These are phyloP conservation scores for Podospora australis DNA, from an alignment of 495 filamentous ascomycete species.

Conservation along the genomic window DNA sequence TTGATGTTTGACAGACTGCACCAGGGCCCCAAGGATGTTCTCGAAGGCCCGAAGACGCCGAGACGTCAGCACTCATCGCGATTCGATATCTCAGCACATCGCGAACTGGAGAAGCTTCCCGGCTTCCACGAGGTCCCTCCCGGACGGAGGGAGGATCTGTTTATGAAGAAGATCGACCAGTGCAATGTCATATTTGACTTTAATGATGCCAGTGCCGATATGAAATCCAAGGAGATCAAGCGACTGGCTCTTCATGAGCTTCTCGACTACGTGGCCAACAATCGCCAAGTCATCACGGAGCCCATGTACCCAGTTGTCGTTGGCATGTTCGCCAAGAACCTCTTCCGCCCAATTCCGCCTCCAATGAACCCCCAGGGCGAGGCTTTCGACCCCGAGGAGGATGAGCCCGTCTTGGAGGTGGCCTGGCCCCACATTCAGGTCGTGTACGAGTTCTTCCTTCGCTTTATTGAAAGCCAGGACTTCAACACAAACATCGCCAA, in stretches of 20 bases:
- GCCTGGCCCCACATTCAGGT: slow-evolving; percentile 99
- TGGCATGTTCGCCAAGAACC: slow-evolving; percentile 98
- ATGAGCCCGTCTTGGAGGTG: slow-evolving; percentile 96
- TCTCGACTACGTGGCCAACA: slow-evolving; percentile 97
- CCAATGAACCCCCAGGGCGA: slow-evolving; percentile 97
- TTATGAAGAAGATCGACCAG: slow-evolving; percentile 99
- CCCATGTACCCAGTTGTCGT: slow-evolving; percentile 98
- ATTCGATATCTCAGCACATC: slow-evolving; percentile 94
- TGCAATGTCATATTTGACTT: slow-evolving; percentile 99
- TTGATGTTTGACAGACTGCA: slow-evolving; percentile 86
- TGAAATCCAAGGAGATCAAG: slow-evolving; percentile 99
- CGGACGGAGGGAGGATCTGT: slow-evolving; percentile 89
- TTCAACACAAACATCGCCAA: slow-evolving; percentile 99
- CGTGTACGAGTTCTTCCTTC: slow-evolving; percentile 97
- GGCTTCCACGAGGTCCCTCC: slow-evolving; percentile 99
- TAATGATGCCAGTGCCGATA: slow-evolving; percentile 95
- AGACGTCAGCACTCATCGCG: slow-evolving; percentile 95
- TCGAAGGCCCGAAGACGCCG: slow-evolving; percentile 90
- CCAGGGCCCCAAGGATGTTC: slow-evolving; percentile 88
- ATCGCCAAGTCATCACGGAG: slow-evolving; percentile 95
- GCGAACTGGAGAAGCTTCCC: slow-evolving; percentile 93
- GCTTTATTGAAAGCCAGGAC: slow-evolving; percentile 99
- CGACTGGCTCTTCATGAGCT: slow-evolving; percentile 92
- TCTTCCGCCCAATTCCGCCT: slow-evolving; percentile 94
- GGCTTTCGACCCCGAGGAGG: slow-evolving; percentile 97